Conservation (phyloP, 164 flowering plant genomes). For the Vitis rotundifolia region DNA sequence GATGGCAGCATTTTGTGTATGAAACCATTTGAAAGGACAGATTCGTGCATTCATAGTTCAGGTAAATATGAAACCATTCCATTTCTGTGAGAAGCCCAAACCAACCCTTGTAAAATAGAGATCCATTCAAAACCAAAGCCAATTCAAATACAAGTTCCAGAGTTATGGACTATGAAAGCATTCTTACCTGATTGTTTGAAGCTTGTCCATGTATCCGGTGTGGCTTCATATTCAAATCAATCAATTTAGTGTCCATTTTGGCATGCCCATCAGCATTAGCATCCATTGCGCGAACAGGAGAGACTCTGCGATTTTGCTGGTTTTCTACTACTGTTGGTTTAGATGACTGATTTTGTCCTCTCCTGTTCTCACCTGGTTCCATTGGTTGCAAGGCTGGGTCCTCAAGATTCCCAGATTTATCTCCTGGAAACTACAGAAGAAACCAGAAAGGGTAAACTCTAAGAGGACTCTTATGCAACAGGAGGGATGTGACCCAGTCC, state of each 20-base stretch:
- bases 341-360: conserved; percentile 17
- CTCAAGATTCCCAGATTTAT: conserved; percentile 22
- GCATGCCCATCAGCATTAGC: conserved; percentile 27
- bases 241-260: conserved; percentile 25
- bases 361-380: conserved; percentile 22
- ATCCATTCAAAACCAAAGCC: too few species aligned
- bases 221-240: conserved; percentile 48
- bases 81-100: too few species aligned
- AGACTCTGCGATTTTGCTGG: conserved; percentile 22
- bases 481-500: not conserved
- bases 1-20: too few species aligned
- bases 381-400: conserved; percentile 22
- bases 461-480: not conserved
- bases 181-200: conserved; percentile 34
- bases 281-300: conserved; percentile 16
- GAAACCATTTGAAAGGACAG: too few species aligned
- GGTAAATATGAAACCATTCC: too few species aligned
- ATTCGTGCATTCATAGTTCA: too few species aligned
- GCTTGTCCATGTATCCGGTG: conserved; percentile 29
- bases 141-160: too few species aligned
- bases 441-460: conserved; percentile 1
- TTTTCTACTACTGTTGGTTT: conserved; percentile 15
- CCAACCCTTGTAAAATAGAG: too few species aligned
- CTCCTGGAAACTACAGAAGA: conserved; percentile 45
- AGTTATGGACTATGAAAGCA: not conserved